Evolutionary conservation across 2,329 filamentous ascomycete genomes (phyloP), one percentile per base, ranked within the genome.

Genomic region (Neofusicoccum kwambonambiense): DNA sequence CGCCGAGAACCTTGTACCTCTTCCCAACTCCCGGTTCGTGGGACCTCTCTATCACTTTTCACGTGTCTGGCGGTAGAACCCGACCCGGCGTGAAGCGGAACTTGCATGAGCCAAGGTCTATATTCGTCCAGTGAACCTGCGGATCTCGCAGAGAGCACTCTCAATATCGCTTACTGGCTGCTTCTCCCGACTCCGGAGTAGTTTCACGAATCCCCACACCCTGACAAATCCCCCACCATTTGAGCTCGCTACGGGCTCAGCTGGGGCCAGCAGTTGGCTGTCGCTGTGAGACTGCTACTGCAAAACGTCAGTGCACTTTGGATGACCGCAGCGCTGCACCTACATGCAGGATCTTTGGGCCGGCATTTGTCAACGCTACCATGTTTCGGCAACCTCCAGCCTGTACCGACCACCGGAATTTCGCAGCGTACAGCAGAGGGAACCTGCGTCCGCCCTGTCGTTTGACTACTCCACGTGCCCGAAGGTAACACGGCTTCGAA

Each of bases 321-420:
- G 42, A 60, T 47, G 42, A 35, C 56, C 42, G 50, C 51, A 44
- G 39, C 44, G 50, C 47, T 54, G 27, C 60, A 54, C 27, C 41
- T 64, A 47, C 61, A 27, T 64, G 61, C 61, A 64, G 27, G 12
- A 64, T 64, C 50, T 64, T 64, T 56, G 61, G n/a, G 37, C 61
- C 51, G 49, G 49, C 37, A 39, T 8, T 27, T 52, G 17, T 13
- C 42, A n/a, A 37, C 27, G n/a, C 8, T 5, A 15, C 50, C 50
- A 64, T 41, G 61, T 49, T 56, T 64, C 61, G 61, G 61, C 42
- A 56, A 39, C 56, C 41, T 60, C 56, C 42, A 37, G 27, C 12
- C n/a, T 49, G 41, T 31, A 60, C 27, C 5, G 17, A 49, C 42
- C 22, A 37, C 42, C 39, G 31, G 56, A 39, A 39, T 12, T 60